Evolutionary conservation across 768 basidiomycete genomes (phyloP).

Genomic region (Rubroboletus pulcherrimus): DNA sequence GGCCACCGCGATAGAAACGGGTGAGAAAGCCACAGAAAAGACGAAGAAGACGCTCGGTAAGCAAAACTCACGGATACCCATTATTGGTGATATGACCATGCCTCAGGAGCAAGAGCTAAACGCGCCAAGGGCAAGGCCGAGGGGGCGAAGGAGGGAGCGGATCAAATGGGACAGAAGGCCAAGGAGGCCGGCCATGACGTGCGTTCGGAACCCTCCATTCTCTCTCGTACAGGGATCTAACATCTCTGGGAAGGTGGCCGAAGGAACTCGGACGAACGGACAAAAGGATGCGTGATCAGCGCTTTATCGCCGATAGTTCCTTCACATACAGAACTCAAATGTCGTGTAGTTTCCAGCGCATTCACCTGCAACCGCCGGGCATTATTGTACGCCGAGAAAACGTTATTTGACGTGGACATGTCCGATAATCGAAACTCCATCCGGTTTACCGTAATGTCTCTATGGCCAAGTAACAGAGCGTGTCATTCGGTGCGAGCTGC

Average conservation of each 20-base stretch:
- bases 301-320: neutral
- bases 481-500: neutral
- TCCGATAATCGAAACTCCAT: neutral
- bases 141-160: neutral
- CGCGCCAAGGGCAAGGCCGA: slow-evolving; percentile 1
- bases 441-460: too few species aligned
- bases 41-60: slow-evolving; percentile 37
- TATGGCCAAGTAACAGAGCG: neutral
- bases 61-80: neutral
- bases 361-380: neutral
- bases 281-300: slow-evolving; percentile 5
- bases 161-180: slow-evolving; percentile 9
- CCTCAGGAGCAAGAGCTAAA: neutral
- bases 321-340: neutral
- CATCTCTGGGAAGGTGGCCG: slow-evolving; percentile 9
- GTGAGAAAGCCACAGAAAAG: slow-evolving; percentile 36
- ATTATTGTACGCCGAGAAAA: neutral
- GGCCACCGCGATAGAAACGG: slow-evolving; percentile 41
- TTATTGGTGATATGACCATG: neutral
- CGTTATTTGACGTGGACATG: neutral
- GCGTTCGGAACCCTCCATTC: too few species aligned
- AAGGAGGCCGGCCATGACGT: slow-evolving; percentile 10
- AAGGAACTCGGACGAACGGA: slow-evolving; percentile 18
- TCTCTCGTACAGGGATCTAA: neutral
- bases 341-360: neutral